phyloP scores from a whole-genome alignment of 2,329 filamentous ascomycete species.

The Aspergillus piperis region DNA sequence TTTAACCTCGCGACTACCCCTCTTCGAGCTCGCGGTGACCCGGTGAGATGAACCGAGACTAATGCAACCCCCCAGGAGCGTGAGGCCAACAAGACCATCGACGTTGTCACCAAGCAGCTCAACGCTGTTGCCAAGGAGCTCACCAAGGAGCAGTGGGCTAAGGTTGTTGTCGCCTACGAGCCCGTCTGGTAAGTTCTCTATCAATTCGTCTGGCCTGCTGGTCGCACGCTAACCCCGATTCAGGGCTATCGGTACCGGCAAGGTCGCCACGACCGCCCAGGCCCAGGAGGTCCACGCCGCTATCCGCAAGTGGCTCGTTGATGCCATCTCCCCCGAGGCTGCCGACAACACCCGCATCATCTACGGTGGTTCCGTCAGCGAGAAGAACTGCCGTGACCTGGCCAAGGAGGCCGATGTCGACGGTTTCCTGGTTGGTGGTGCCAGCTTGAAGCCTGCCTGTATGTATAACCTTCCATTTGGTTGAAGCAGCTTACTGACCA shows the following conservation, averaged over 20 bases:
- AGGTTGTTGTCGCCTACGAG: conserved; percentile 97
- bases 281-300: conserved; percentile 92
- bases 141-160: conserved; percentile 77
- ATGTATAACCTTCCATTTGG: conserved; percentile 40
- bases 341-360: conserved; percentile 89
- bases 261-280: conserved; percentile 85
- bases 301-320: conserved; percentile 81
- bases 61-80: conserved; percentile 59
- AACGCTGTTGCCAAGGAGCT: conserved; percentile 71
- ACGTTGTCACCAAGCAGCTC: conserved; percentile 72
- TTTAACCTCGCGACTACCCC: conserved; percentile 8
- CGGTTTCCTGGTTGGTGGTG: conserved; percentile 95
- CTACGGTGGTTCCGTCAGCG: conserved; percentile 93
- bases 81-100: conserved; percentile 80
- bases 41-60: conserved; percentile 6
- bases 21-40: conserved; percentile 11
- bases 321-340: conserved; percentile 72
- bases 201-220: background rate
- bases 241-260: conserved; percentile 81
- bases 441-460: conserved; percentile 95
- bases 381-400: conserved; percentile 97
- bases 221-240: conserved; percentile 1
- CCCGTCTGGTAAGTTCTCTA: conserved; percentile 79
- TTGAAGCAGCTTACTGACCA: too few relatives aligned
- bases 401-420: conserved; percentile 93